A percentile compares a stretch with the other conserved stretches of the same genome.
phyloP scores from a whole-genome alignment of 257 asterid genomes.

The Plectranthus barbatus region DNA sequence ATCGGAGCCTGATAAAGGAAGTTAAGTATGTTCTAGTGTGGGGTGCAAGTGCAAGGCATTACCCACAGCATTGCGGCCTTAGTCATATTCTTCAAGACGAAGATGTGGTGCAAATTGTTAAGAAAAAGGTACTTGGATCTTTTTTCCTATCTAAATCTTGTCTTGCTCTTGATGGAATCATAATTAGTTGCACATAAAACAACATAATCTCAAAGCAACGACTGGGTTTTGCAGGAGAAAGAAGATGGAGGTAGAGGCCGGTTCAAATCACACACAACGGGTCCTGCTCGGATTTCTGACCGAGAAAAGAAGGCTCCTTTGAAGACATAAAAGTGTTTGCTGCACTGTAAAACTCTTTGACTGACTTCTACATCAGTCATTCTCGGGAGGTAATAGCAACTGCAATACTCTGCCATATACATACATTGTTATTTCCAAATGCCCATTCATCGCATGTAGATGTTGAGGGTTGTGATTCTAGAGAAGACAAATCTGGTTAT shows the following conservation, averaged over 20 bases:
- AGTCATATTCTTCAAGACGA: slow-evolving; percentile 79
- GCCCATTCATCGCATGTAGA: neutral
- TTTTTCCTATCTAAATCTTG: neutral
- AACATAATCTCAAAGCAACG: too few species aligned
- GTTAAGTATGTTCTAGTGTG: slow-evolving; percentile 93
- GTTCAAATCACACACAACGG: slow-evolving; percentile 85
- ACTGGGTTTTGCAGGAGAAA: slow-evolving; percentile 43
- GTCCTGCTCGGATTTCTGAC: slow-evolving; percentile 80
- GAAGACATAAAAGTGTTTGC: slow-evolving; percentile 41
- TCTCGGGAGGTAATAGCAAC: neutral
- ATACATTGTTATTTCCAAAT: neutral
- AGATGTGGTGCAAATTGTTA: slow-evolving; percentile 95
- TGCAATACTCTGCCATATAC: neutral
- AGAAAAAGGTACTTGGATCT: slow-evolving; percentile 71
- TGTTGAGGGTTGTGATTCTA: neutral
- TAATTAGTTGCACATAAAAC: too few species aligned
- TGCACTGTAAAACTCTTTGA: neutral
- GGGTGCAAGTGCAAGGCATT: slow-evolving; percentile 96
- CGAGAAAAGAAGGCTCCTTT: slow-evolving; percentile 93
- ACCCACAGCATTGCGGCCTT: slow-evolving; percentile 95
- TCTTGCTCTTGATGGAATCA: neutral
- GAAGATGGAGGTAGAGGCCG: slow-evolving; percentile 88
- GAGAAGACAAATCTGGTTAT: slow-evolving; percentile 3
- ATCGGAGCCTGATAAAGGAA: slow-evolving; percentile 88
- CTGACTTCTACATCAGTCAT: too few species aligned